Evolutionary conservation across 805 yeast genomes (phyloP), one percentile per base, ranked within the genome.

Genomic region (Helenozyma baotianmanensis): DNA sequence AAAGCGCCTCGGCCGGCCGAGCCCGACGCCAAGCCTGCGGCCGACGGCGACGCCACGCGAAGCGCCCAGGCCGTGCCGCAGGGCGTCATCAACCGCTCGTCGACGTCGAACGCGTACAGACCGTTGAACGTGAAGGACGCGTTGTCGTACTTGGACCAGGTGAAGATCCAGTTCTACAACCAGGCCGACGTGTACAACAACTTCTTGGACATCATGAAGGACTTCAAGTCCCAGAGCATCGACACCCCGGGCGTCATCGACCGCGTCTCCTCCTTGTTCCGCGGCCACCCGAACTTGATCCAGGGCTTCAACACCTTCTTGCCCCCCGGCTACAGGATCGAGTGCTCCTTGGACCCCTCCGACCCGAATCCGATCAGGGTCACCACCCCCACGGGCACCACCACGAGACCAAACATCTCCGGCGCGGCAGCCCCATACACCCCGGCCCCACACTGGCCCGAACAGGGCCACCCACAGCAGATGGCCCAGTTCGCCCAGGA

Each of bases 231-330:
- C 33, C 97, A 90, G 64, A 78, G 79, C 40, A 89, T 92, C 50
- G 97, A 92, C 58, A 92, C 99, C 0, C 98, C 97, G 0, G 99
- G 97, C 22, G 99, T 92, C 18, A 92, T 92, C 54, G 96, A 90
- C 57, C 72, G 98, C 38, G 98, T 92, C 1, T 86, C 96, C 0
- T 74, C 83, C 2, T 65, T 92, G 35, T 92, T 92, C 58, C 76
- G 89, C 42, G 97, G 97, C 10, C 96, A 88, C 58, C 96, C 96
- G 2, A 78, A 82, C 42, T 70, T 92, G 51, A 90, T 92, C 42
- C 97, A 92, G 61, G 98, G 99, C 0, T 94, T 92, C 62, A 92
- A 92, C 64, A 90, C 99, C 2, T 92, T 92, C 56, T 70, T 92
- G 46, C 99, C 99, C 1, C 96, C 95, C 14, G 99, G 98, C 3